These are phyloP conservation scores for Cerrena zonata DNA, from an alignment of 1,284 basidiomycete species.

Conservation along the genomic window DNA sequence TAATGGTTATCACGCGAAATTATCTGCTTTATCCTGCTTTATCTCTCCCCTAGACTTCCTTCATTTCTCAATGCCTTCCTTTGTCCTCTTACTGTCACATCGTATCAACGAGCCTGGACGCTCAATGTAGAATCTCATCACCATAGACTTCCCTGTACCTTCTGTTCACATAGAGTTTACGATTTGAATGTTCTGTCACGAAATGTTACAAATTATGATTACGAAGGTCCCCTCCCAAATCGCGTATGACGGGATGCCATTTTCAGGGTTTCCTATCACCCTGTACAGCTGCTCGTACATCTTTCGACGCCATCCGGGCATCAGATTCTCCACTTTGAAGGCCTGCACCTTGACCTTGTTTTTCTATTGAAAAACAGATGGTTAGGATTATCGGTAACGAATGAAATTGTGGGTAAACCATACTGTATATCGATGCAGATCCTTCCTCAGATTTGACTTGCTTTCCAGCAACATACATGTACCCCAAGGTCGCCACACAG, in stretches of 20 bases:
- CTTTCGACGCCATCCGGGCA: constrained; percentile 12
- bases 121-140: no score
- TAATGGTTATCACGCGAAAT: no score
- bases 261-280: constrained; percentile 8
- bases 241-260: no score
- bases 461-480: constrained; percentile 26
- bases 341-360: constrained; percentile 11
- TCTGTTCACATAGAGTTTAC: no score
- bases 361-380: background rate
- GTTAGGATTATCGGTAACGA: background rate
- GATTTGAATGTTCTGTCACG: no score
- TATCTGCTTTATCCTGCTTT: no score
- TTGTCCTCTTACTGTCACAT: no score
- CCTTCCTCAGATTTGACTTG: constrained; percentile 24
- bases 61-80: no score
- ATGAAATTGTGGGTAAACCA: constrained; percentile 5
- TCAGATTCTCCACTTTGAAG: constrained; percentile 10
- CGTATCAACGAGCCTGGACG: no score
- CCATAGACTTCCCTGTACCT: no score
- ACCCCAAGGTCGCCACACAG: constrained; percentile 21
- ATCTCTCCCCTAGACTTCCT: no score
- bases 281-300: constrained; percentile 9
- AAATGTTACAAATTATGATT: no score
- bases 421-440: constrained; percentile 25
- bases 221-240: background rate